A percentile compares a stretch with the other conserved stretches of the same genome.
These are phyloP conservation scores for Solanum ahanhuiri DNA, from an alignment of 257 asterid species.

Conservation along the genomic window DNA sequence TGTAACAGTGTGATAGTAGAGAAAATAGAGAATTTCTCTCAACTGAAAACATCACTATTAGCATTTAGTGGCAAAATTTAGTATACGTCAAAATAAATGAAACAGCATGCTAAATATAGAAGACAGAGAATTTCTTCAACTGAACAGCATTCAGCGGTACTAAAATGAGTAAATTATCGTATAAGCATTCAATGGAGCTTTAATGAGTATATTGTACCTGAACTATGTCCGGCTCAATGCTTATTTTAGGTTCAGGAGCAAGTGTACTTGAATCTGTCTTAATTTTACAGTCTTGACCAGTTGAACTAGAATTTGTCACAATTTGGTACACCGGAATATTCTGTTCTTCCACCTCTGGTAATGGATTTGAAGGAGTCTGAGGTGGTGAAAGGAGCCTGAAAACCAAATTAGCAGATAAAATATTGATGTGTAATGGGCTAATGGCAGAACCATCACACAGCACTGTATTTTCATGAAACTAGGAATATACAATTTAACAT, in stretches of 20 bases:
- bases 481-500: neutral
- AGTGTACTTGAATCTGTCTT: neutral
- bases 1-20: neutral
- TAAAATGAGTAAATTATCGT: neutral
- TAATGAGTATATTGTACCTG: neutral
- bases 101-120: neutral
- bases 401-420: neutral
- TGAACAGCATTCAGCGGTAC: neutral
- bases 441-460: neutral
- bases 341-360: constrained; percentile 13
- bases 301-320: constrained; percentile 1
- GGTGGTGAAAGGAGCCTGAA: constrained; percentile 57
- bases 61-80: neutral
- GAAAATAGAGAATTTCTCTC: neutral
- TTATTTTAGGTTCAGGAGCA: constrained; percentile 29
- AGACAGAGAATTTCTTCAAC: neutral
- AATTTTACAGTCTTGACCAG: constrained; percentile 24
- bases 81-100: neutral
- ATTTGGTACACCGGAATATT: neutral
- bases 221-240: neutral
- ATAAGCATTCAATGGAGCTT: neutral
- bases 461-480: neutral
- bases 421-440: neutral
- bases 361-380: constrained; percentile 26
- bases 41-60: too few relatives aligned